phyloP scores from a whole-genome alignment of 176 grass and related monocot genomes.

The Oryza punctata region DNA sequence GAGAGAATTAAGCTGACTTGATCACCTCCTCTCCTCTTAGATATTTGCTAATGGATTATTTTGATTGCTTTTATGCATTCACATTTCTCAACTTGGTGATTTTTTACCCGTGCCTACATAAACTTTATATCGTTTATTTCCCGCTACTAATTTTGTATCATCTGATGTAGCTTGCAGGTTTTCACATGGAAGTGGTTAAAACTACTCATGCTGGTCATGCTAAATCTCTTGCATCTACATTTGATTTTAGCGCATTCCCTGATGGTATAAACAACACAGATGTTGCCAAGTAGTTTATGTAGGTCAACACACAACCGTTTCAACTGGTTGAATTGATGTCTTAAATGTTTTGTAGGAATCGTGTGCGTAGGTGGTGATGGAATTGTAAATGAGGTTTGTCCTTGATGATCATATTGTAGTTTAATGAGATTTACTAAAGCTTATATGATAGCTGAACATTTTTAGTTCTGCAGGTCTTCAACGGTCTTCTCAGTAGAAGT shows the following conservation, averaged over 20 bases:
- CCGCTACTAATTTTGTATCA: constrained; percentile 9
- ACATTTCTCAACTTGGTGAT: neutral
- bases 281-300: constrained; percentile 34
- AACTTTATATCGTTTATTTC: neutral
- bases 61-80: neutral
- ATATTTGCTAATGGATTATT: neutral
- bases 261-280: constrained; percentile 63
- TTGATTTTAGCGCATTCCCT: constrained; percentile 84
- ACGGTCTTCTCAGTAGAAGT: constrained; percentile 89
- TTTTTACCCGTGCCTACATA: neutral
- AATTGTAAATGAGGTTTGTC: constrained; percentile 95
- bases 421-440: constrained; percentile 20
- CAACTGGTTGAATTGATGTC: constrained; percentile 10
- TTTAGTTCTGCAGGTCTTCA: constrained; percentile 71
- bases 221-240: constrained; percentile 73
- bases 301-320: constrained; percentile 19
- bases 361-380: constrained; percentile 97
- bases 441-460: constrained; percentile 31
- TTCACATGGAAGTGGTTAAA: constrained; percentile 96
- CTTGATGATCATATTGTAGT: constrained; percentile 17
- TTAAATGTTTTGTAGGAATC: constrained; percentile 64
- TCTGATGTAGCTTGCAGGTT: constrained; percentile 85
- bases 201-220: constrained; percentile 91
- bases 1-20: neutral
- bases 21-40: neutral